Conservation (phyloP, 2,329 filamentous ascomycete genomes). For the Nakataea oryzae region DNA sequence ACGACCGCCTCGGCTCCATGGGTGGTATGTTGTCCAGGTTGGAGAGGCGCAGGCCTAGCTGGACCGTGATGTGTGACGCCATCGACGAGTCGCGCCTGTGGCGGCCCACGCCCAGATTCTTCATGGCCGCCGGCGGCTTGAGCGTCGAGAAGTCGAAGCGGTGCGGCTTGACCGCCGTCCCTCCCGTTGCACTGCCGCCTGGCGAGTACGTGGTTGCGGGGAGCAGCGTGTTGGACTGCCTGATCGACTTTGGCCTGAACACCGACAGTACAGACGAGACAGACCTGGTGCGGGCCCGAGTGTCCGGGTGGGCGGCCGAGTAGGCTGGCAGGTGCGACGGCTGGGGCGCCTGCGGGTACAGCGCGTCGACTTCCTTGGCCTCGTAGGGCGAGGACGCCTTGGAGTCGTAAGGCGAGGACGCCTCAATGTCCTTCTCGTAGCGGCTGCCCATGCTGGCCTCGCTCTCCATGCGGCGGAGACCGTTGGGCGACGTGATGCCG, state of each 20-base stretch:
- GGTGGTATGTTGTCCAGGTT: constrained; percentile 40
- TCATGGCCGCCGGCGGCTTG: constrained; percentile 32
- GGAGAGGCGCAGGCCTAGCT: constrained; percentile 60
- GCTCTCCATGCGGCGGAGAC: constrained; percentile 21
- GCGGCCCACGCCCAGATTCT: constrained; percentile 27
- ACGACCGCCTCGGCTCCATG: constrained; percentile 10
- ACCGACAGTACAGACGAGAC: constrained; percentile 5
- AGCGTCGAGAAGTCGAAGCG: constrained; percentile 17
- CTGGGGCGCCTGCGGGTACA: constrained; percentile 7
- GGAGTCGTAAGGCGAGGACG: constrained; percentile 10
- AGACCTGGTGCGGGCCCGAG: constrained; percentile 6
- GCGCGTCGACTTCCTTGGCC: neutral
- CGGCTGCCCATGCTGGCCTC: constrained; percentile 20
- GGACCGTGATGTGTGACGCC: constrained; percentile 56
- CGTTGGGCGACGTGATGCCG: constrained; percentile 19
- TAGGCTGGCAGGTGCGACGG: neutral
- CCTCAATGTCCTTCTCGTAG: constrained; percentile 19
- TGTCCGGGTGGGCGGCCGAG: constrained; percentile 6
- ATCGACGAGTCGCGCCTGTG: constrained; percentile 51
- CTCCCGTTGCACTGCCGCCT: neutral
- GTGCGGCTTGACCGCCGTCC: neutral
- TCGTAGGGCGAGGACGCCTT: neutral
- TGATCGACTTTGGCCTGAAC: constrained; percentile 3
- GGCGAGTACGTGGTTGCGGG: constrained; percentile 37
- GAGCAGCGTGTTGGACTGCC: constrained; percentile 25